Conservation (phyloP, 116 monocot species). For the Cymodocea nodosa region DNA sequence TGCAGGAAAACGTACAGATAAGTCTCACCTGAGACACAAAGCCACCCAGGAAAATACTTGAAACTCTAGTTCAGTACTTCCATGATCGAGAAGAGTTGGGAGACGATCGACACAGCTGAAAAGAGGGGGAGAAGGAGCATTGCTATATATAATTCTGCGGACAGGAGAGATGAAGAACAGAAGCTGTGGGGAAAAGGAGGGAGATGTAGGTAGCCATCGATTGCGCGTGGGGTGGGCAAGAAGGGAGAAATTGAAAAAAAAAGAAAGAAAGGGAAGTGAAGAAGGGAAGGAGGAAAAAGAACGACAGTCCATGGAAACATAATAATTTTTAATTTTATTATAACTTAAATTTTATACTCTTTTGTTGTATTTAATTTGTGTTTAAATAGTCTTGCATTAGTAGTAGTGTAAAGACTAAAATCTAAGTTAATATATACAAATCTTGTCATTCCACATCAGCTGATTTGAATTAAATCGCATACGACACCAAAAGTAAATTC, state of each 20-base stretch:
- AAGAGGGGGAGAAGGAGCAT: not conserved
- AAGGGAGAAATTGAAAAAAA: slow-evolving; percentile 11
- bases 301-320: not conserved
- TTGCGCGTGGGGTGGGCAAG: slow-evolving; percentile 28
- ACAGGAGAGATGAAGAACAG: slow-evolving; percentile 2
- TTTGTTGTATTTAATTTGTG: not conserved
- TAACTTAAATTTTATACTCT: slow-evolving; percentile 7
- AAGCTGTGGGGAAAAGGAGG: not conserved
- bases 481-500: too few relatives aligned
- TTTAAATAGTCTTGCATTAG: slow-evolving; percentile 10
- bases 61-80: too few relatives aligned
- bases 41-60: not conserved
- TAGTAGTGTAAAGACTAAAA: too few relatives aligned
- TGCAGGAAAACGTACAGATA: too few relatives aligned
- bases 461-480: too few relatives aligned
- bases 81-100: not conserved
- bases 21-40: too few relatives aligned
- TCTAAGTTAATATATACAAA: too few relatives aligned
- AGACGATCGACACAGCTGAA: not conserved
- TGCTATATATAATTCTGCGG: slow-evolving; percentile 10
- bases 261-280: slow-evolving; percentile 6
- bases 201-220: slow-evolving; percentile 10
- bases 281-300: slow-evolving; percentile 6
- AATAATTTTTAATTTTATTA: not conserved
- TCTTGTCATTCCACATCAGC: too few relatives aligned